Evolutionary conservation across 768 basidiomycete genomes (phyloP), one percentile per base, ranked within the genome.

Genomic region (Tricholoma hemisulphureum): DNA sequence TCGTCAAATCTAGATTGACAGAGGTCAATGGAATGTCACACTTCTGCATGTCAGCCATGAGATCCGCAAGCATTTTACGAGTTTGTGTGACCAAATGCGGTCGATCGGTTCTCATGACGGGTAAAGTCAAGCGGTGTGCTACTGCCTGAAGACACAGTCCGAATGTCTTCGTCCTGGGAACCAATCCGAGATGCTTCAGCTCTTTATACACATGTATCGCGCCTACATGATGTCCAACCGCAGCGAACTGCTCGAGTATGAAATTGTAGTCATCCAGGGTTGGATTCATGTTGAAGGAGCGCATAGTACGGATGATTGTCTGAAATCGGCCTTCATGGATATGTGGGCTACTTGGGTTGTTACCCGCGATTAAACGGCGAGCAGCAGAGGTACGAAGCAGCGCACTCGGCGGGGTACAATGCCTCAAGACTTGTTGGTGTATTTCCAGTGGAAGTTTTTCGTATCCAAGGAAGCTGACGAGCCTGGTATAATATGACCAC

Each of bases 261-360:
- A 86, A 86, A 67, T 92, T 80, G 69, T 88, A 93, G 69, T 93
- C 92, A 2, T 84, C 82, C 53, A 87, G 57, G 71, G 80, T 56
- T 20, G 82, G 78, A 43, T 70, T 67, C 55, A 66, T 64, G 2
- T 84, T 85, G 11, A 80, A 65, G 35, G 77, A 74, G 53, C 84
- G 84, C 21, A 93, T 91, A 68, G 89, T 89, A 53, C 78, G 78
- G 58, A 94, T 81, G 66, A 94, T 74, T 18, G 78, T 71, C 68
- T 84, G 83, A 63, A 91, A 81, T 28, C 91, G 85, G 16, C 75
- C 70, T 71, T 92, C 91, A 64, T 89, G 83, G 9, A 79, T 50
- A 62, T 89, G 86, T 2, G 81, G 77, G 3, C 63, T 59, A 16
- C 65, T 61, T 29, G 77, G 73, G 28, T 67, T 58, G 14, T 76